Evolutionary conservation across 2,329 filamentous ascomycete genomes (phyloP).

Genomic region (Stachybotrys elegans): DNA sequence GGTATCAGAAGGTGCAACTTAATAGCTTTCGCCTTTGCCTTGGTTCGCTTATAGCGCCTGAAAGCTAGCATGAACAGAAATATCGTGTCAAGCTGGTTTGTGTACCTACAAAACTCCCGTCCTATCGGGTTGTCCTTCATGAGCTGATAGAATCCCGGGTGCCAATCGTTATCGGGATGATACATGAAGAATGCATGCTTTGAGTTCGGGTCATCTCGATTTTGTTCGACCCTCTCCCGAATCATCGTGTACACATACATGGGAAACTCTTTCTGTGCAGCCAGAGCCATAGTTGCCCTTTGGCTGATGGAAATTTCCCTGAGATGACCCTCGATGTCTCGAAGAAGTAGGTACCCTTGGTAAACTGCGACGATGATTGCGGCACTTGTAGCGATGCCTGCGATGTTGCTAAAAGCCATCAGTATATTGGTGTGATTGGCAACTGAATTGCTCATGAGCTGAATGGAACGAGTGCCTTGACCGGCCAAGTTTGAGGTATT

Average conservation of each 20-base stretch:
- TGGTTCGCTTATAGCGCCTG: slow-evolving; percentile 18
- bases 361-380: slow-evolving; percentile 29
- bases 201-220: slow-evolving; percentile 19
- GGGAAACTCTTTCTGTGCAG: slow-evolving; percentile 30
- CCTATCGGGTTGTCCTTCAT: slow-evolving; percentile 26
- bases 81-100: slow-evolving; percentile 33
- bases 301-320: slow-evolving; percentile 26
- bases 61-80: slow-evolving; percentile 34
- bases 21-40: slow-evolving; percentile 18
- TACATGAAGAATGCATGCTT: slow-evolving; percentile 36
- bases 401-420: slow-evolving; percentile 23
- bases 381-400: slow-evolving; percentile 24
- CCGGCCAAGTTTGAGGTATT: slow-evolving; percentile 6
- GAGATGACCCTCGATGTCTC: slow-evolving; percentile 28
- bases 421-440: slow-evolving; percentile 26
- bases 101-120: slow-evolving; percentile 32
- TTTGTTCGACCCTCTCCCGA: slow-evolving; percentile 26
- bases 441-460: slow-evolving; percentile 27
- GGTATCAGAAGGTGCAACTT: slow-evolving; percentile 33
- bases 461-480: slow-evolving; percentile 25
- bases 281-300: slow-evolving; percentile 28
- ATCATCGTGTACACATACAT: slow-evolving; percentile 31
- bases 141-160: slow-evolving; percentile 32
- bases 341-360: slow-evolving; percentile 28
- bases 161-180: slow-evolving; percentile 37